Conservation (phyloP, 352 stramenopile species). For the Pilasporangium apinafurcum region DNA sequence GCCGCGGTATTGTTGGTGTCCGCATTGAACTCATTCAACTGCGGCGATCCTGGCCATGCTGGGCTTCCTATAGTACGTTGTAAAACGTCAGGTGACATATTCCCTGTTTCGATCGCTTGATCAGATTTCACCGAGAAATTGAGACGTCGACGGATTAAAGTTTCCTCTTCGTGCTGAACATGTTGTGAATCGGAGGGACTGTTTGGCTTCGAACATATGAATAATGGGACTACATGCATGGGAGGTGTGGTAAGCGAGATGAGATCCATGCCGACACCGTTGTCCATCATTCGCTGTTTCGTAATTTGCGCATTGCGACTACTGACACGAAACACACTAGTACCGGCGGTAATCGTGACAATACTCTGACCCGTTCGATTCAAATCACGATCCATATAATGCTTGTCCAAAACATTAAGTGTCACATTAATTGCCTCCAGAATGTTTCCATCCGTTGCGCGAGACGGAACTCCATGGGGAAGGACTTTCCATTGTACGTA, state of each 20-base stretch:
- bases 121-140: too few species aligned
- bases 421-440: slow-evolving; percentile 98
- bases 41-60: too few species aligned
- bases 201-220: slow-evolving; percentile 87
- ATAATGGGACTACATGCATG: slow-evolving; percentile 96
- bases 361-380: slow-evolving; percentile 94
- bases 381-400: slow-evolving; percentile 98
- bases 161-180: too few species aligned
- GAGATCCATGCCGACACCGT: slow-evolving; percentile 98
- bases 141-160: too few species aligned
- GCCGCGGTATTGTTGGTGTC: too few species aligned
- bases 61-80: too few species aligned
- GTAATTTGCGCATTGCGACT: slow-evolving; percentile 92
- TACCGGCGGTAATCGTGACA: slow-evolving; percentile 94
- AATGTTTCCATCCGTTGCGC: slow-evolving; percentile 94
- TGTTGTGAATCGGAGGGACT: too few species aligned
- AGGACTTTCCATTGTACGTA: slow-evolving; percentile 59
- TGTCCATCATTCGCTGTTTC: slow-evolving; percentile 99
- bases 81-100: too few species aligned
- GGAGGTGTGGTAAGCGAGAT: slow-evolving; percentile 92
- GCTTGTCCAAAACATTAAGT: slow-evolving; percentile 97
- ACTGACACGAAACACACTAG: slow-evolving; percentile 95
- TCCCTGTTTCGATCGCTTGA: too few species aligned
- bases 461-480: slow-evolving; percentile 80
- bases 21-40: too few species aligned